These are phyloP conservation scores for Glaciozyma martinii DNA, from an alignment of 768 basidiomycete species.

Conservation along the genomic window DNA sequence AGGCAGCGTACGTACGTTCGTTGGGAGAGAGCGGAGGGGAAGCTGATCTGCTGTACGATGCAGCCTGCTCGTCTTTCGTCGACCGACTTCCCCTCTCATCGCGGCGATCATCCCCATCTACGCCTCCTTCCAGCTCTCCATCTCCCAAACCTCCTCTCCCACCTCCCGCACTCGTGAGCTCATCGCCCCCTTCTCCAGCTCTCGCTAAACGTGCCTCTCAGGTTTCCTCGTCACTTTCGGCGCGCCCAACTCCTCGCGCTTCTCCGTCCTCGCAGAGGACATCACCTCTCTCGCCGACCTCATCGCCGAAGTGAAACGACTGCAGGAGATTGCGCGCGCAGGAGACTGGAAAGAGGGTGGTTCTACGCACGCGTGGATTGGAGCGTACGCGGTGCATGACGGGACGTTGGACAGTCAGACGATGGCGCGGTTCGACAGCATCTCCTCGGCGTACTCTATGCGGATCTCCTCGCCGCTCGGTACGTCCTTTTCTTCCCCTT, in stretches of 20 bases:
- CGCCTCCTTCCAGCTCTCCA: neutral
- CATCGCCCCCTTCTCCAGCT: neutral
- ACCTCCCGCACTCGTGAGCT: neutral
- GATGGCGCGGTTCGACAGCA: neutral
- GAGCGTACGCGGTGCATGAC: neutral
- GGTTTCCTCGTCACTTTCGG: neutral
- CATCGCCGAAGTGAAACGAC: neutral
- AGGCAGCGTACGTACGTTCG: neutral
- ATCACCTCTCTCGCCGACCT: constrained; percentile 3
- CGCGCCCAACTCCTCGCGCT: neutral
- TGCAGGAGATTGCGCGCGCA: neutral
- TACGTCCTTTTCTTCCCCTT: neutral
- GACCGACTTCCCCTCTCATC: neutral
- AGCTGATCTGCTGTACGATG: neutral
- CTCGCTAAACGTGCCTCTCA: neutral
- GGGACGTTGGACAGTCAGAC: neutral
- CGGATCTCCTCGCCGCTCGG: neutral
- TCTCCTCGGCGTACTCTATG: constrained; percentile 7
- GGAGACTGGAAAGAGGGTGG: neutral
- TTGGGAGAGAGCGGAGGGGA: neutral
- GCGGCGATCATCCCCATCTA: neutral
- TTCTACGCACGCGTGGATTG: neutral
- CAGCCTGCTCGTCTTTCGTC: constrained; percentile 1
- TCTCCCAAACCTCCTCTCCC: neutral
- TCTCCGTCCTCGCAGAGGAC: neutral